Percentiles rank a stretch among this genome's conserved stretches.
These are phyloP conservation scores for Candida tetrigidarum DNA, from an alignment of 1,139 yeast genomes.

Conservation along the genomic window DNA sequence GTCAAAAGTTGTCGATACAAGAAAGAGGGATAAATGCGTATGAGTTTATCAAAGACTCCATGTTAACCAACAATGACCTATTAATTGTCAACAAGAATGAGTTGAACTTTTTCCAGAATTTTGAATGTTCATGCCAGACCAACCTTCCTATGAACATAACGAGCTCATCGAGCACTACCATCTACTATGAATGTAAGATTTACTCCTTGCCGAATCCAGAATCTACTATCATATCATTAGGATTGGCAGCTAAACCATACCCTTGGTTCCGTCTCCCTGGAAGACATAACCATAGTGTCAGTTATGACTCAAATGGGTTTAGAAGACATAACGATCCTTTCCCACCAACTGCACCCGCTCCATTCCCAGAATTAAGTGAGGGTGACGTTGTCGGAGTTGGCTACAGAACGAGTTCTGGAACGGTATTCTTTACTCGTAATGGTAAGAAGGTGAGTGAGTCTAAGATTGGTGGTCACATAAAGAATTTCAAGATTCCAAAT, in stretches of 20 bases:
- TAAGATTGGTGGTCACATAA: conserved; percentile 70
- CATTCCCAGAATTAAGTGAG: conserved; percentile 50
- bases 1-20: conserved; percentile 67
- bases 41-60: conserved; percentile 81
- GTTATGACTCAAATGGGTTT: conserved; percentile 57
- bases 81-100: conserved; percentile 76
- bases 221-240: conserved; percentile 47
- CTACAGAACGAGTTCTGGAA: conserved; percentile 60
- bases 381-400: conserved; percentile 77
- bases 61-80: conserved; percentile 61
- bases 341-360: conserved; percentile 36
- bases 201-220: conserved; percentile 59
- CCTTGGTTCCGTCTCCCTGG: conserved; percentile 54
- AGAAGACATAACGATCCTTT: conserved; percentile 58
- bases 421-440: conserved; percentile 69
- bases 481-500: conserved; percentile 39
- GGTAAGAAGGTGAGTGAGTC: conserved; percentile 72
- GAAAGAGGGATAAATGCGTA: conserved; percentile 95
- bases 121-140: conserved; percentile 79
- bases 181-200: conserved; percentile 83
- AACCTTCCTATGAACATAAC: conserved; percentile 86
- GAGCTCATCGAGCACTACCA: conserved; percentile 55
- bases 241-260: conserved; percentile 54
- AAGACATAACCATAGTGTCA: conserved; percentile 51
- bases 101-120: conserved; percentile 69